Evolutionary conservation across 2,329 filamentous ascomycete genomes (phyloP).

Genomic region (Penicillium sp.): DNA sequence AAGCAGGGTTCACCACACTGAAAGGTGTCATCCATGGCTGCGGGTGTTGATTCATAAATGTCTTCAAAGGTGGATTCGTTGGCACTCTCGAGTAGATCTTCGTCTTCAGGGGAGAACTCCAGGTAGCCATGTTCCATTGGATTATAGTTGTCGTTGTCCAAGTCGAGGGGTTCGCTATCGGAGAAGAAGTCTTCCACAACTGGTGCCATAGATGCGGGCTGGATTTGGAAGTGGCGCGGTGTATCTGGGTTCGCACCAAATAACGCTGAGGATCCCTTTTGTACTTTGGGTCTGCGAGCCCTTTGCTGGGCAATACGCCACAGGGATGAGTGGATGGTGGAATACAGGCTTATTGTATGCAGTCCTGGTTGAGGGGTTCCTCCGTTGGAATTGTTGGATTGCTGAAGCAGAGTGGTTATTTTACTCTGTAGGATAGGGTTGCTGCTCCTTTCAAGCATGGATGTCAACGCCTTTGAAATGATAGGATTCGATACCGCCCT

Average conservation of each 20-base stretch:
- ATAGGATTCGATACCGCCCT: constrained; percentile 34
- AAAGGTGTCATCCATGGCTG: not conserved
- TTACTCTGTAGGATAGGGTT: constrained; percentile 16
- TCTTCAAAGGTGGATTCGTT: not conserved
- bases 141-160: not conserved
- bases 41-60: not conserved
- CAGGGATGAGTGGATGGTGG: constrained; percentile 28
- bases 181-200: not conserved
- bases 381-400: not conserved
- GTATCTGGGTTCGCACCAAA: not conserved
- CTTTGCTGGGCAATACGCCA: constrained; percentile 34
- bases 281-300: constrained; percentile 16
- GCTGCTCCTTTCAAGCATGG: constrained; percentile 27
- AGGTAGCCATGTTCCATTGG: not conserved
- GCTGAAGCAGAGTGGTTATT: constrained; percentile 6
- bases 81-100: not conserved
- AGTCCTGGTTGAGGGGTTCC: not conserved
- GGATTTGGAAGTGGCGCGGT: too few species aligned
- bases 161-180: not conserved
- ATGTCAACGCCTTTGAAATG: constrained; percentile 35
- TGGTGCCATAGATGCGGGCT: not conserved
- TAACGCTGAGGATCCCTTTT: not conserved
- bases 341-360: constrained; percentile 7
- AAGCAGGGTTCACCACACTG: not conserved
- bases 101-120: not conserved